Percentiles rank a stretch among this genome's conserved stretches.
Conservation (phyloP, 352 stramenopile species). For the Phytopythium helicoides region DNA sequence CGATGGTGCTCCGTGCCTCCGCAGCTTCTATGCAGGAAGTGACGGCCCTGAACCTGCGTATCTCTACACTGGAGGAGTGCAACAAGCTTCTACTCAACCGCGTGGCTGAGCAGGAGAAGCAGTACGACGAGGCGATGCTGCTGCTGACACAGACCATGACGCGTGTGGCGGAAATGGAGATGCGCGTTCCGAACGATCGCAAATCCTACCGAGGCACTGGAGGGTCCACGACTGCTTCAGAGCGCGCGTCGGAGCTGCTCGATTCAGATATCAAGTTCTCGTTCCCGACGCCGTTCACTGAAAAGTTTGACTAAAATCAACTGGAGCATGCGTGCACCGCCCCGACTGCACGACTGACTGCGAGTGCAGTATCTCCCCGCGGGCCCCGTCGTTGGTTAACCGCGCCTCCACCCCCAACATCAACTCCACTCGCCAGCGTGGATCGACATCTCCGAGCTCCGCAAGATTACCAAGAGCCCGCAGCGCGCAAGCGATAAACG, state of each 20-base stretch:
- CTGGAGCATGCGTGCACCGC: not conserved
- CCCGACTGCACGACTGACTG: conserved; percentile 1
- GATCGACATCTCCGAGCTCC: too few relatives aligned
- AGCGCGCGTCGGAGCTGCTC: conserved; percentile 42
- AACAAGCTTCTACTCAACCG: conserved; percentile 74
- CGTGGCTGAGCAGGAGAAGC: conserved; percentile 73
- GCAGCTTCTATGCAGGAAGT: conserved; percentile 38
- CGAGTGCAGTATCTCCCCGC: conserved; percentile 1
- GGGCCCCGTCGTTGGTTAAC: not conserved
- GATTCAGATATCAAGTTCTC: conserved; percentile 41
- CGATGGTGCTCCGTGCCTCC: conserved; percentile 4
- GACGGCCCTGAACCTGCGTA: conserved; percentile 43
- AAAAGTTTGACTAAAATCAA: conserved; percentile 54
- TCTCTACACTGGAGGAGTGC: conserved; percentile 61
- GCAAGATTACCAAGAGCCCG: too few relatives aligned
- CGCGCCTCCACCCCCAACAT: too few relatives aligned
- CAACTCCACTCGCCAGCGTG: too few relatives aligned
- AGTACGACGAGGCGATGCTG: conserved; percentile 87
- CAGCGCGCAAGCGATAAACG: too few relatives aligned
- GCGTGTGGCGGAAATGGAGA: conserved; percentile 80
- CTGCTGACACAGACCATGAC: conserved; percentile 85
- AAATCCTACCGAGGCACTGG: conserved; percentile 45
- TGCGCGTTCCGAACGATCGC: conserved; percentile 48
- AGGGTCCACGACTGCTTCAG: conserved; percentile 47
- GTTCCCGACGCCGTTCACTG: conserved; percentile 53